A percentile compares a stretch with the other conserved stretches of the same genome.
Evolutionary conservation across 1,284 basidiomycete genomes (phyloP).

Genomic region (Trametes hirsuta): DNA sequence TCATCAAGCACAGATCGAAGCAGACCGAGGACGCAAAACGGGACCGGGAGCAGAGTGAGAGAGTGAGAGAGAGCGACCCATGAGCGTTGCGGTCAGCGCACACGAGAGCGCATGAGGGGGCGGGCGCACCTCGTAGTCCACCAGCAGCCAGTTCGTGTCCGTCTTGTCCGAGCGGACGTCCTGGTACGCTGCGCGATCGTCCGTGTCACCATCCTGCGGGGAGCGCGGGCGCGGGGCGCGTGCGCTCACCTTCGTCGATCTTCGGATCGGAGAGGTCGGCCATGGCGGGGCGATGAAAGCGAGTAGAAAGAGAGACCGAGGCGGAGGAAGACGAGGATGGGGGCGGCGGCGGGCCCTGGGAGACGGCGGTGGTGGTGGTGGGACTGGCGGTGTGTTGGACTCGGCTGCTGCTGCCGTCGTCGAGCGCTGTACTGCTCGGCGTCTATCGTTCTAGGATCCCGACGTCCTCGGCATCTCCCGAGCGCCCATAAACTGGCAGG

Average conservation of each 20-base stretch:
- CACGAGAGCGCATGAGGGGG: neutral
- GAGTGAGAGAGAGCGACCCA: neutral
- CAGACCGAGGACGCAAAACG: neutral
- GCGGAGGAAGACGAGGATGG: slow-evolving; percentile 32
- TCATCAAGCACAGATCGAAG: neutral
- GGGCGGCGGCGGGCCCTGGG: slow-evolving; percentile 16
- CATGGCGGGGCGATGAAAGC: slow-evolving; percentile 54
- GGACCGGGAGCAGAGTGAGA: neutral
- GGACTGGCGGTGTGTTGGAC: neutral
- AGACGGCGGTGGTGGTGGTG: slow-evolving; percentile 9
- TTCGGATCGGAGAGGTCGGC: slow-evolving; percentile 81
- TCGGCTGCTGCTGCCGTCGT: neutral
- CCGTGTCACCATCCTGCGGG: slow-evolving; percentile 15
- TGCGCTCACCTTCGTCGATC: slow-evolving; percentile 74
- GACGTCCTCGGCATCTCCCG: slow-evolving; percentile 4
- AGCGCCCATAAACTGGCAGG: neutral
- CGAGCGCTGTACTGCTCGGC: neutral
- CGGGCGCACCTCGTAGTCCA: slow-evolving; percentile 80
- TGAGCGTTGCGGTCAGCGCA: slow-evolving; percentile 1
- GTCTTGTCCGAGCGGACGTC: slow-evolving; percentile 84
- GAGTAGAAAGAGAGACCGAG: slow-evolving; percentile 51
- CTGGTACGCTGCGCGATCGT: slow-evolving; percentile 67
- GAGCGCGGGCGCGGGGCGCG: neutral
- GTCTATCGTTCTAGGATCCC: slow-evolving; percentile 8
- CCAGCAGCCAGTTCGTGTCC: slow-evolving; percentile 83